Evolutionary conservation across 1,284 basidiomycete genomes (phyloP).

Genomic region (Malassezia caprae): DNA sequence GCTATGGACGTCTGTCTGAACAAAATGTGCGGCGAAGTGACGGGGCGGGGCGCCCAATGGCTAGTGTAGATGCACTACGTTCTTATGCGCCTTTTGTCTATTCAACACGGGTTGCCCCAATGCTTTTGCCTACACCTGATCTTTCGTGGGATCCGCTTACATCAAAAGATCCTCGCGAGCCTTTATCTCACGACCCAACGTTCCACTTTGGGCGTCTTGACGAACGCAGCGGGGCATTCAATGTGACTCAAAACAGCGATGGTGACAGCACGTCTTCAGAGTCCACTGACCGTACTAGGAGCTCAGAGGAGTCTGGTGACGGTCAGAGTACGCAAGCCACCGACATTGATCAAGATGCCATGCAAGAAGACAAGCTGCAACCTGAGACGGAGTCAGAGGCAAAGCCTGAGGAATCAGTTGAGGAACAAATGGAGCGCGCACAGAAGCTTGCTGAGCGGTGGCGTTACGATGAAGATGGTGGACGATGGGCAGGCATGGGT

Average conservation of each 20-base stretch:
- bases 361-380: constrained; percentile 11
- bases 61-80: neutral
- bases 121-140: constrained; percentile 15
- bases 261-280: constrained; percentile 34
- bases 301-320: constrained; percentile 22
- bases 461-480: constrained; percentile 45
- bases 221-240: neutral
- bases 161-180: constrained; percentile 1
- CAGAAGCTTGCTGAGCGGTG: constrained; percentile 32
- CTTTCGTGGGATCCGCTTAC: neutral
- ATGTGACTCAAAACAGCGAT: constrained; percentile 18
- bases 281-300: constrained; percentile 28
- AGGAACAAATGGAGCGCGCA: constrained; percentile 10
- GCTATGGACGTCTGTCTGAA: neutral
- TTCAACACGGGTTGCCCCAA: constrained; percentile 8
- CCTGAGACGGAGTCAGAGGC: neutral
- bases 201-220: neutral
- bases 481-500: constrained; percentile 42
- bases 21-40: neutral
- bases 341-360: constrained; percentile 22
- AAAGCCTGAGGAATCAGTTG: neutral
- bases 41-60: neutral
- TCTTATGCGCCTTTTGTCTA: constrained; percentile 7
- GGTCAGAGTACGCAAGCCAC: constrained; percentile 36
- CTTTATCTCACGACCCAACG: constrained; percentile 4